A percentile compares a stretch with the other conserved stretches of the same genome.
These are phyloP conservation scores for Citrus trifoliata DNA, from an alignment of 345 rosid genomes.

Conservation along the genomic window DNA sequence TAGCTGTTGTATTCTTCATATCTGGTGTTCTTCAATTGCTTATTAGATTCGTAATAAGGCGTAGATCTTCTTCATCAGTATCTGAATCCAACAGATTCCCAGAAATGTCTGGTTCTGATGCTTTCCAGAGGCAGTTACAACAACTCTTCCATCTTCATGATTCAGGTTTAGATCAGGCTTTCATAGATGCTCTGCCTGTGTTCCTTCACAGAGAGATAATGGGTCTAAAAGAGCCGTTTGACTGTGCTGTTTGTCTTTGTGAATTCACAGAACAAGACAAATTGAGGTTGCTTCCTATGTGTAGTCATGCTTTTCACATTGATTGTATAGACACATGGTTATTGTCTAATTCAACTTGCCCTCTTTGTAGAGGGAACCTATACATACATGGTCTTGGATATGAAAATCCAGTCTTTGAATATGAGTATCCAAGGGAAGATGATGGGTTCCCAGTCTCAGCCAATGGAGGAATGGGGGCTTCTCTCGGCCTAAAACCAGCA, in stretches of 20 bases:
- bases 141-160: slow-evolving; percentile 92
- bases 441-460: slow-evolving; percentile 28
- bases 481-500: slow-evolving; percentile 39
- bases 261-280: slow-evolving; percentile 70
- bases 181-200: slow-evolving; percentile 82
- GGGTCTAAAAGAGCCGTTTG: slow-evolving; percentile 80
- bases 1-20: slow-evolving; percentile 61
- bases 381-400: slow-evolving; percentile 42
- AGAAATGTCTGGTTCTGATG: slow-evolving; percentile 59
- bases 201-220: slow-evolving; percentile 66
- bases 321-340: slow-evolving; percentile 94
- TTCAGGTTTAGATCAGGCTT: slow-evolving; percentile 87
- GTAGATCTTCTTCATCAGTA: slow-evolving; percentile 48
- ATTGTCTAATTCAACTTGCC: slow-evolving; percentile 86
- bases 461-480: slow-evolving; percentile 31
- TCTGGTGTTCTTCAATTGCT: slow-evolving; percentile 72
- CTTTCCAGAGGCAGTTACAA: slow-evolving; percentile 75
- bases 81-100: slow-evolving; percentile 52
- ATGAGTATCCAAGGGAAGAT: slow-evolving; percentile 53
- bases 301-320: slow-evolving; percentile 90
- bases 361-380: slow-evolving; percentile 83
- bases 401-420: slow-evolving; percentile 57
- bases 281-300: slow-evolving; percentile 74
- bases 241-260: slow-evolving; percentile 86
- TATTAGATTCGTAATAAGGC: slow-evolving; percentile 54